Conservation (phyloP, 805 yeast species). For the Candida saitoana region DNA sequence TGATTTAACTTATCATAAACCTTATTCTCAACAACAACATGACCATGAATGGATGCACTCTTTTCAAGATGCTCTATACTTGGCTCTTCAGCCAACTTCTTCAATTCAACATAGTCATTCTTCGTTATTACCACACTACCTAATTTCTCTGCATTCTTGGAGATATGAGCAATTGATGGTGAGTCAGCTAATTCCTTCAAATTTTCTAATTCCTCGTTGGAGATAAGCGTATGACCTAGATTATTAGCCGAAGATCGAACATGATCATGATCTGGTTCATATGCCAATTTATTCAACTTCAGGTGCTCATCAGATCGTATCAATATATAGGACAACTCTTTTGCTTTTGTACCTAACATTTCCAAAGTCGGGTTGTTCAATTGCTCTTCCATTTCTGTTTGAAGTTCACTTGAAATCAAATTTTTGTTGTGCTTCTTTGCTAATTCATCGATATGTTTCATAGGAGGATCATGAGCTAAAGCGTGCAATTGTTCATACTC, state of each 20-base stretch:
- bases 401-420: constrained; percentile 6
- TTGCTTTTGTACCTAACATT: background rate
- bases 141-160: constrained; percentile 8
- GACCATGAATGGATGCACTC: constrained; percentile 16
- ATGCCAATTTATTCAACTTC: constrained; percentile 5
- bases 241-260: constrained; percentile 7
- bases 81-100: constrained; percentile 21
- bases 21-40: constrained; percentile 12
- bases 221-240: background rate
- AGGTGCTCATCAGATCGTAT: constrained; percentile 10
- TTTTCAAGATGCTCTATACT: constrained; percentile 15
- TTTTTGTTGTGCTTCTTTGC: constrained; percentile 6
- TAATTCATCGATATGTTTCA: constrained; percentile 14
- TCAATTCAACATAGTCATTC: constrained; percentile 20
- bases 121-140: constrained; percentile 11
- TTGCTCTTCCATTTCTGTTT: constrained; percentile 3
- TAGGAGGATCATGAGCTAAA: constrained; percentile 17
- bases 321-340: constrained; percentile 6
- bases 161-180: constrained; percentile 5
- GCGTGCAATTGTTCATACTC: constrained; percentile 25
- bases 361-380: background rate
- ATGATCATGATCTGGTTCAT: constrained; percentile 14
- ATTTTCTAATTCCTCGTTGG: constrained; percentile 6
- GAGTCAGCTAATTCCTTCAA: constrained; percentile 7
- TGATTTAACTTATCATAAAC: constrained; percentile 13